Evolutionary conservation across 164 flowering plant genomes (phyloP).

Genomic region (Warburgia ugandensis): DNA sequence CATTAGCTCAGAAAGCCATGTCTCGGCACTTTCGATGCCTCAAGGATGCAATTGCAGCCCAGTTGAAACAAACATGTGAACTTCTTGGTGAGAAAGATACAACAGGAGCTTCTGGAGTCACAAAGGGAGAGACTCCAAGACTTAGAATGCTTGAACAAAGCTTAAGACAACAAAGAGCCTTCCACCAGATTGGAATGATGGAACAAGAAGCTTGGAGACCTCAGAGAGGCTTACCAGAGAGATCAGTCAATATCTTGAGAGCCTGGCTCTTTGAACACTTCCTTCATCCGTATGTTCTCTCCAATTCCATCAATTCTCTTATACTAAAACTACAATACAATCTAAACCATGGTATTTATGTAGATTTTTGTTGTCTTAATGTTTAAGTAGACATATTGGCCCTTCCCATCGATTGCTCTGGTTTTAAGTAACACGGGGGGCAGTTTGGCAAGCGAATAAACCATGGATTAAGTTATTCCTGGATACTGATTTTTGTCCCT

Average conservation of each 20-base stretch:
- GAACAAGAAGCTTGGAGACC: conserved; percentile 99
- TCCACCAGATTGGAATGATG: conserved; percentile 92
- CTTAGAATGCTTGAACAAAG: conserved; percentile 79
- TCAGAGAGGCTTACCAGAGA: conserved; percentile 91
- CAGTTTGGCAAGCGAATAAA: no score
- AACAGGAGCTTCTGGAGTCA: conserved; percentile 43
- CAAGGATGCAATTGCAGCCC: conserved; percentile 68
- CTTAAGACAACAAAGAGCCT: conserved; percentile 77
- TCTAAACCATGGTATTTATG: no score
- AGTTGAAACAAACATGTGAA: conserved; percentile 77
- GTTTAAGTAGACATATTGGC: no score
- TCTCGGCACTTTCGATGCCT: conserved; percentile 90
- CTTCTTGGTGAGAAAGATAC: conserved; percentile 81
- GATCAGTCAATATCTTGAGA: conserved; percentile 86
- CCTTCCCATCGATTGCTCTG: no score
- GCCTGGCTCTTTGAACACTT: conserved; percentile 99
- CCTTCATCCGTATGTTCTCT: conserved; percentile 98
- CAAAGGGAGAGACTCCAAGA: conserved; percentile 96
- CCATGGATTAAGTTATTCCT: no score
- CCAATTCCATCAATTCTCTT: no score
- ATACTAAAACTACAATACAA: no score
- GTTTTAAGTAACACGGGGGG: no score
- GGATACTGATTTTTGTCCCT: no score
- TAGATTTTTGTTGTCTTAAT: no score
- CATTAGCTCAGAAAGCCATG: conserved; percentile 94